Evolutionary conservation across 2,329 filamentous ascomycete genomes (phyloP), one percentile per base, ranked within the genome.

Genomic region (Fusarium cicatricum): DNA sequence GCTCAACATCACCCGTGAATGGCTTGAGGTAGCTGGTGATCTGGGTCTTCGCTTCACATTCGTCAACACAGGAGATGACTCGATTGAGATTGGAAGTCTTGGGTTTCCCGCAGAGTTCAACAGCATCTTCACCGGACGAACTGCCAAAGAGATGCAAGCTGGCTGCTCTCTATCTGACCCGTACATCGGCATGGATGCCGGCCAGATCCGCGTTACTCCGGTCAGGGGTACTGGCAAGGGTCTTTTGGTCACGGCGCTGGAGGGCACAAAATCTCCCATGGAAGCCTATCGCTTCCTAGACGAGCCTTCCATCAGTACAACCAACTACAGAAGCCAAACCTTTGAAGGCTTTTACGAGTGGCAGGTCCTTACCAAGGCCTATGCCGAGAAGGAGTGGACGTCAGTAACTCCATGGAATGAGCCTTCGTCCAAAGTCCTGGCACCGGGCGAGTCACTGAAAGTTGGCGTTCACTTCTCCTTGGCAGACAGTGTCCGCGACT

Each of bases 271-370:
- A 4, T 77, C 81, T 1, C 76, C 77, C 0, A 71, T 87, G 14
- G 83, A 87, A 64, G 84, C 81, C 2, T 87, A 84, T 70, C 73
- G 81, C 7, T 81, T 82, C 51, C 73, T 87, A 0, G 36, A 59
- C 1, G 84, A 87, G 66, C 69, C 74, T 0, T 71, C 62, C 2
- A 74, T 75, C 21, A 71, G 74, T 1, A 71, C 66, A 10, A 76
- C 76, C 0, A 65, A 58, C 10, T 85, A 86, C 63, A 75, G 73
- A 5, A 81, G 78, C 39, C 84, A 86, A 60, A 82, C 79, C 0
- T 87, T 83, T 54, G 84, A 87, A 62, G 84, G 84, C 1, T 79
- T 83, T 56, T 87, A 87, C 54, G 83, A 85, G 60, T 87, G 83
- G 83, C 80, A 85, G 60, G 76, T 81, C 0, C 74, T 83, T 45